A percentile compares a stretch with the other conserved stretches of the same genome.
phyloP scores from a whole-genome alignment of 257 asterid species.

The Echium plantagineum region DNA sequence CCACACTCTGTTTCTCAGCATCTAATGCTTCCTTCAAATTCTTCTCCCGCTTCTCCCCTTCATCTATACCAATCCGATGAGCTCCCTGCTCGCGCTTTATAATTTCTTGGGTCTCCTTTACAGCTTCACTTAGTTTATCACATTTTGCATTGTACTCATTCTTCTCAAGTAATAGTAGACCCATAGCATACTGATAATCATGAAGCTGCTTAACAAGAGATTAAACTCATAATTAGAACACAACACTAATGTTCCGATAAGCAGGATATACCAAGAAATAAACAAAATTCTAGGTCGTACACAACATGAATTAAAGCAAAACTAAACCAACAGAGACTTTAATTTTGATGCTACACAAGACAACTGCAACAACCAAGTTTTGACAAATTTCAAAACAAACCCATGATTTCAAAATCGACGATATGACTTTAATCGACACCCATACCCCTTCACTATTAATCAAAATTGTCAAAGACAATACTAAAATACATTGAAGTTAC shows the following conservation, averaged over 20 bases:
- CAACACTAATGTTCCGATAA: background rate
- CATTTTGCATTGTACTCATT: slow-evolving; percentile 64
- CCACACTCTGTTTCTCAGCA: slow-evolving; percentile 52
- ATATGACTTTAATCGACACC: too few relatives aligned
- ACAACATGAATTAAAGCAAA: too few relatives aligned
- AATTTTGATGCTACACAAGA: too few relatives aligned
- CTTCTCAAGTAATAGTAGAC: slow-evolving; percentile 78
- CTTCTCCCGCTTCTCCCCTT: slow-evolving; percentile 68
- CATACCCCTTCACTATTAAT: too few relatives aligned
- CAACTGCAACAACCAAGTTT: too few relatives aligned
- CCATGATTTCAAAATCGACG: too few relatives aligned
- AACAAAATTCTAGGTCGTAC: too few relatives aligned
- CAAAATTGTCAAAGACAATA: too few relatives aligned
- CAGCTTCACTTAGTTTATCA: slow-evolving; percentile 49
- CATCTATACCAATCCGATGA: slow-evolving; percentile 49
- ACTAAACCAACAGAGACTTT: too few relatives aligned
- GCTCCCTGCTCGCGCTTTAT: slow-evolving; percentile 74
- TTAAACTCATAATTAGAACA: background rate
- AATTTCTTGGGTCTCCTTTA: slow-evolving; percentile 50
- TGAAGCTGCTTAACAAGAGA: slow-evolving; percentile 40
- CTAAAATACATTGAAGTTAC: too few relatives aligned
- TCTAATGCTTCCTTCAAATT: slow-evolving; percentile 58
- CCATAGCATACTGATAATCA: slow-evolving; percentile 86
- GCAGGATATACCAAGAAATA: background rate
- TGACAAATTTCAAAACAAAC: too few relatives aligned